These are phyloP conservation scores for Bretschneidera sinensis DNA, from an alignment of 345 rosid genomes.

Conservation along the genomic window DNA sequence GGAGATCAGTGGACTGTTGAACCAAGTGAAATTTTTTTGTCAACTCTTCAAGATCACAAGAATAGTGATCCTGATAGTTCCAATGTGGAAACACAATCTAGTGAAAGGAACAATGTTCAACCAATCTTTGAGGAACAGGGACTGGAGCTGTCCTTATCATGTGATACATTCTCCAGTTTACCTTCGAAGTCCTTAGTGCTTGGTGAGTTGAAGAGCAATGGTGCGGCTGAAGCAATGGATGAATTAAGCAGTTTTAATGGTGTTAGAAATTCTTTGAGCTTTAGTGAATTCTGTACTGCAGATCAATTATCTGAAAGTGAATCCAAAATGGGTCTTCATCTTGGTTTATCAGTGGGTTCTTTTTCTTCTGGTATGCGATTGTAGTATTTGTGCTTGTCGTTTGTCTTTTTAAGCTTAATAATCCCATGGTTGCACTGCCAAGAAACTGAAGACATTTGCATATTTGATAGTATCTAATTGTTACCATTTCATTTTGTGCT, in stretches of 20 bases:
- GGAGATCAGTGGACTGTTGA: constrained; percentile 40
- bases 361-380: constrained; percentile 22
- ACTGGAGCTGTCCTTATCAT: constrained; percentile 44
- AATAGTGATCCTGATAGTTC: constrained; percentile 27
- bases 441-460: constrained; percentile 4
- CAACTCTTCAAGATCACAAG: constrained; percentile 30
- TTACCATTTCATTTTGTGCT: constrained; percentile 11
- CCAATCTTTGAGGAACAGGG: constrained; percentile 26
- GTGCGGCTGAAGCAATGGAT: constrained; percentile 21
- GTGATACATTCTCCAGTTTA: constrained; percentile 31
- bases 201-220: constrained; percentile 26
- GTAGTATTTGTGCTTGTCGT: background rate
- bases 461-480: constrained; percentile 6
- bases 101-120: constrained; percentile 31
- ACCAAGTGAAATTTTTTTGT: constrained; percentile 33
- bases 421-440: background rate
- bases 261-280: constrained; percentile 19
- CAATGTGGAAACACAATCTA: constrained; percentile 23
- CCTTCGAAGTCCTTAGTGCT: constrained; percentile 31
- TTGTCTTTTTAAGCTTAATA: background rate
- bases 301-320: constrained; percentile 25
- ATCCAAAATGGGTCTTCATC: constrained; percentile 36
- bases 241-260: constrained; percentile 19
- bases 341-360: constrained; percentile 40
- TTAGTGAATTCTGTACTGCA: constrained; percentile 9